Base-by-base conservation (phyloP, 169 alveolate genomes). In the Sarcocystis neurona region DNA sequence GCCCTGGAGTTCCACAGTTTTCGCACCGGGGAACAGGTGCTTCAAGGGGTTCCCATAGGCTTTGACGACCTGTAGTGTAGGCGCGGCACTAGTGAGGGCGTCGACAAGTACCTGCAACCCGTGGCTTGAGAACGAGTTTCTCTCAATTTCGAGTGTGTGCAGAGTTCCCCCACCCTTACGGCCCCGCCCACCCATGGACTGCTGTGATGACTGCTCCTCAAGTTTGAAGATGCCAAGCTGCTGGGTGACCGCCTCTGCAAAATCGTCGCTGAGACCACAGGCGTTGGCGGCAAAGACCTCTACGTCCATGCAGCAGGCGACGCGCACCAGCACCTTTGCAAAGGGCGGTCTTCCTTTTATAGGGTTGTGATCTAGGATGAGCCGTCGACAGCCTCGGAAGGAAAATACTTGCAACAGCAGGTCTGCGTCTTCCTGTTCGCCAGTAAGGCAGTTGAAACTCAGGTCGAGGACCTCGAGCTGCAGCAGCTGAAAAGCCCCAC, bases 401-500 rank as follows among this genome's bases (percentile, higher is more conserved):
- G 39, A 41, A 18, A 15, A 10, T 23, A 43, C 82, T 8, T 15
- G 20, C 53, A 39, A 8, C 39, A 72, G 82, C 30, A 27, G 6
- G 10, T 72, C 82, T 12, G 30, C 23, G 23, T 53, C 66, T 15
- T 10, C 1, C 8, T 6, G 10, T 0, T 37, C 0, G 43, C 6
- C 1, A 1, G 75, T 63, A n/a, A 63, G 32, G 43, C 32, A 37
- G 82, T 72, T 72, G 82, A 72, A 72, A 39, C 56, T 39, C 56
- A 72, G 82, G 53, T 72, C 82, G 34, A 72, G 12, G 37, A 32
- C 34, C 15, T 72, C 82, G 3, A 72, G 82, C 5, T 72, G 58
- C 56, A 39, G 41, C 82, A 72, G 56, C 3, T 27, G 82, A 48
- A n/a, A 72, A 27, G 82, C 82, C 82, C 41, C 82, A n/a, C 12